These are phyloP conservation scores for Botrytis medusae DNA, from an alignment of 2,329 filamentous ascomycete species.

Conservation along the genomic window DNA sequence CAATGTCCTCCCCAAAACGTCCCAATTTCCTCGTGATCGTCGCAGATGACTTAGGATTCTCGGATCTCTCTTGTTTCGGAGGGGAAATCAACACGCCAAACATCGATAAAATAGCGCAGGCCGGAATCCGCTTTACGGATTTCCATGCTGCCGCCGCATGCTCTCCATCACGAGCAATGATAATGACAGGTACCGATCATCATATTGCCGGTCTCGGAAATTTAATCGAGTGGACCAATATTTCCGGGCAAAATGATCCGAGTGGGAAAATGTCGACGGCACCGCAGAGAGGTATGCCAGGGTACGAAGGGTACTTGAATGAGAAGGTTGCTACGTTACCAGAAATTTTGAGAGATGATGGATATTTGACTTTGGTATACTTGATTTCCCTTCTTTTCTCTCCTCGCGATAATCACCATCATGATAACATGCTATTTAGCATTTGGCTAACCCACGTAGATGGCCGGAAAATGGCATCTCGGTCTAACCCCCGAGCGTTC, in stretches of 20 bases:
- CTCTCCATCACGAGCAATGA: conserved; percentile 46
- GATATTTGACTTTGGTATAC: conserved; percentile 52
- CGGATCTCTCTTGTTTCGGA: conserved; percentile 52
- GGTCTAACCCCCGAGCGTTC: background rate
- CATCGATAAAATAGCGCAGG: conserved; percentile 51
- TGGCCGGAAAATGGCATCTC: background rate
- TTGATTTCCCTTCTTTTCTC: background rate
- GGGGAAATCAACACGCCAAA: conserved; percentile 59
- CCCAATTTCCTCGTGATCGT: conserved; percentile 49
- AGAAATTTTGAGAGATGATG: conserved; percentile 51
- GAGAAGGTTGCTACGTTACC: conserved; percentile 52
- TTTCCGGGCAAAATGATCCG: conserved; percentile 27
- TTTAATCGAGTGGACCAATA: conserved; percentile 39
- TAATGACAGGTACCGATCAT: conserved; percentile 58
- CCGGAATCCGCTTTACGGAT: conserved; percentile 56
- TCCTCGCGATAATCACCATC: background rate
- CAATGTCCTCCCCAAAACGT: conserved; percentile 13
- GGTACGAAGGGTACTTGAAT: conserved; percentile 57
- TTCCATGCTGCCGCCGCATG: conserved; percentile 61
- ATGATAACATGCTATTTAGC: rapidly evolving
- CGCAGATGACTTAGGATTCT: conserved; percentile 40
- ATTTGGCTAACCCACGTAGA: background rate
- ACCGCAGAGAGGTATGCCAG: conserved; percentile 47
- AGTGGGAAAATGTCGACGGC: conserved; percentile 39
- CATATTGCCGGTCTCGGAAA: conserved; percentile 47